Conservation (phyloP, 1,284 basidiomycete genomes). For the Sanghuangporus baumii region DNA sequence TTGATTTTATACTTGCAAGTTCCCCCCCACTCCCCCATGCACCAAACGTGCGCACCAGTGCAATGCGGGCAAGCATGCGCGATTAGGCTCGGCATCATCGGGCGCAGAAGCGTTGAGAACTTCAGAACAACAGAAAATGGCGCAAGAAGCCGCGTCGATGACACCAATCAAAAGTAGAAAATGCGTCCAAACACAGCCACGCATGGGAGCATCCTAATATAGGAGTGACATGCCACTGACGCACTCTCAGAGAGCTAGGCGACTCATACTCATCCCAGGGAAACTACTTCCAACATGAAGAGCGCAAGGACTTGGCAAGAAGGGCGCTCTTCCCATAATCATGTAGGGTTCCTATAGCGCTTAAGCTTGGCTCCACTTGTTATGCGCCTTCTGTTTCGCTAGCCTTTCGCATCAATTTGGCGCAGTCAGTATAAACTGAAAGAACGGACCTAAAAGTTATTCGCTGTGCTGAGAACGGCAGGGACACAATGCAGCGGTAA, state of each 20-base stretch:
- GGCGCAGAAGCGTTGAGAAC: background rate
- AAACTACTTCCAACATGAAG: constrained; percentile 11
- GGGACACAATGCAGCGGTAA: background rate
- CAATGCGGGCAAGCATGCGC: constrained; percentile 1
- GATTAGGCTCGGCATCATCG: constrained; percentile 14
- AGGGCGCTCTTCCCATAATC: background rate
- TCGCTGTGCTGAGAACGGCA: background rate
- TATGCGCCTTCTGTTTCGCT: background rate
- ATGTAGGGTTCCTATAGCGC: background rate
- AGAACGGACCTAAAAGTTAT: background rate
- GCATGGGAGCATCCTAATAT: background rate
- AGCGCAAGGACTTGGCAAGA: constrained; percentile 5
- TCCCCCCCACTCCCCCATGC: too few relatives aligned
- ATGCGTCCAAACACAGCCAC: background rate
- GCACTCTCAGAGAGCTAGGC: background rate
- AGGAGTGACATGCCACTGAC: background rate
- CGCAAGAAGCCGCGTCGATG: background rate
- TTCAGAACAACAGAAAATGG: background rate
- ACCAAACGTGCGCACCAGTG: background rate
- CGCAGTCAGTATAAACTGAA: background rate
- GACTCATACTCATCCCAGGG: constrained; percentile 9
- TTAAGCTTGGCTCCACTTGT: background rate
- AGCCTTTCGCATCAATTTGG: background rate
- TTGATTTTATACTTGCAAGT: constrained; percentile 6
- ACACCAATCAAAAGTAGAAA: background rate